Base-by-base conservation (phyloP, 805 yeast species). In the Kuraishia piskuri region DNA sequence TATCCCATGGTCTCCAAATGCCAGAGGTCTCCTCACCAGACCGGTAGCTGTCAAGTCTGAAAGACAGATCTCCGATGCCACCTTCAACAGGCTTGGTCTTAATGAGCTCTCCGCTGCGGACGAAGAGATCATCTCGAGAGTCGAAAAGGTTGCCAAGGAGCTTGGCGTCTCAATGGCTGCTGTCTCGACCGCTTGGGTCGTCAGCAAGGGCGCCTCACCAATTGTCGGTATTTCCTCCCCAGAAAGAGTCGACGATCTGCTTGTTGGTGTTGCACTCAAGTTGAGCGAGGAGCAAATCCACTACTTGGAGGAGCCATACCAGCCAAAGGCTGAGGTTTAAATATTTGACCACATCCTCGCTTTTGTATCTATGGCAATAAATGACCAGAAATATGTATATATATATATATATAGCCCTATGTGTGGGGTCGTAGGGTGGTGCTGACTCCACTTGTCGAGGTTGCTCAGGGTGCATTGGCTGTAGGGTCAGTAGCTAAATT, bases 1-100 rank as follows among this genome's bases (percentile, higher is more conserved):
- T 21, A 71, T 79, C 48, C 86, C 86, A n/a, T 83, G 81, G 79
- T 77, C 84, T 7, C 86, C 88, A 23, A 62, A 73, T 53, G 83
- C 82, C 5, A 65, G 78, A 53, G 86, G 87, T 5, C 22, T 73
- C 1, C 46, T 49, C 26, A 25, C 46, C 25, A 49, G 51, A 19
- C 51, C 51, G 8, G 22, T 31, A 22, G 46, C 46, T 19, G 46
- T 5, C 10, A 56, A 36, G 40, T 22, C 3, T 25, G 57, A 46
- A 25, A 48, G 17, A 53, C 54, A 9, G 23, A 22, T n/a, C 20
- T 45, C 48, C 31, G 55, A 53, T 22, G 62, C n/a, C 63, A 64
- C 5, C 52, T 61, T 51, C 56, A 52, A 5, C 53, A 31, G n/a
- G 19, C 20, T 61, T 17, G 64, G 64, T 3, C 53, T 62, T 50